Conservation (phyloP, 352 stramenopile species). For the Pythium oligandrum region DNA sequence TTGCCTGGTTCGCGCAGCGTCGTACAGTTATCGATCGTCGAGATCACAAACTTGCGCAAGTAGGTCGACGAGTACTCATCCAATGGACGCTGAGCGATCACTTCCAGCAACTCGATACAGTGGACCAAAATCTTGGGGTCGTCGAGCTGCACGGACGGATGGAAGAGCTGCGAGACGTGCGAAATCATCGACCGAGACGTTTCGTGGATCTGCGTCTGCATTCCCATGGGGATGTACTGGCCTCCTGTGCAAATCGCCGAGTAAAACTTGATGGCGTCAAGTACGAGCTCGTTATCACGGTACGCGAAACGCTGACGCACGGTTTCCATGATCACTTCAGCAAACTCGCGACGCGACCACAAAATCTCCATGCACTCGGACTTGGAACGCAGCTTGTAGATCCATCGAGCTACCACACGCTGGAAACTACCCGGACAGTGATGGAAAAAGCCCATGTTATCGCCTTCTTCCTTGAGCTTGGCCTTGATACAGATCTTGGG, state of each 20-base stretch:
- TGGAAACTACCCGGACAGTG: constrained; percentile 86
- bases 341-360: constrained; percentile 73
- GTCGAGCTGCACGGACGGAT: constrained; percentile 78
- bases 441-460: constrained; percentile 82
- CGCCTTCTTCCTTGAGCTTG: constrained; percentile 79
- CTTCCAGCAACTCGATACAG: constrained; percentile 81
- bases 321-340: constrained; percentile 85
- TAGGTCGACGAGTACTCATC: constrained; percentile 86
- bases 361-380: constrained; percentile 81
- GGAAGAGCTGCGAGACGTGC: constrained; percentile 84
- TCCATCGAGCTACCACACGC: constrained; percentile 77
- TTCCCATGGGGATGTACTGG: constrained; percentile 71
- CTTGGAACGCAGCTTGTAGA: constrained; percentile 82
- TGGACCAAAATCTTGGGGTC: constrained; percentile 81
- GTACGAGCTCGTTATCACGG: constrained; percentile 73
- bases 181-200: constrained; percentile 82
- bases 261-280: constrained; percentile 88
- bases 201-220: constrained; percentile 82
- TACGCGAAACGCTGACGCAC: constrained; percentile 84
- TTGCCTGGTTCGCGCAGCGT: constrained; percentile 69
- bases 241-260: constrained; percentile 68
- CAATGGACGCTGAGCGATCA: constrained; percentile 74
- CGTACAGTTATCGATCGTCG: constrained; percentile 74
- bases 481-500: constrained; percentile 83
- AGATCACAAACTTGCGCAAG: constrained; percentile 83